A percentile compares a stretch with the other conserved stretches of the same genome.
Evolutionary conservation across 148 eudicot genomes (phyloP).

Genomic region (Oxyria digyna): DNA sequence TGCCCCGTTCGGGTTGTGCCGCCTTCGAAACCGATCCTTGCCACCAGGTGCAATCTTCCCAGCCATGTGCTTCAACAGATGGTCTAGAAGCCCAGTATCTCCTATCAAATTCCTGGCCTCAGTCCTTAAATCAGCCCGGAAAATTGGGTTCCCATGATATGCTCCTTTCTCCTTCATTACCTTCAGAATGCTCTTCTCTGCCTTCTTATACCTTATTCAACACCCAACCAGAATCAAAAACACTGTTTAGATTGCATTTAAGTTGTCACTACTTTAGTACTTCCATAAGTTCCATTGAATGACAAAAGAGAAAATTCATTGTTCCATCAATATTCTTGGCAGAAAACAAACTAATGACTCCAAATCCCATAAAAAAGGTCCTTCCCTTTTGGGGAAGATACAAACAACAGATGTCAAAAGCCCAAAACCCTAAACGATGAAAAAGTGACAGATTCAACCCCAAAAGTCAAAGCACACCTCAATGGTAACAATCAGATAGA

Average conservation of each 20-base stretch:
- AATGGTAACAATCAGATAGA: neutral
- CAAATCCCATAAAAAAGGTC: neutral
- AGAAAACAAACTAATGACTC: neutral
- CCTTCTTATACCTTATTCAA: constrained; percentile 56
- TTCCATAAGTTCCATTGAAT: neutral
- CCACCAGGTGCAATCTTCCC: constrained; percentile 86
- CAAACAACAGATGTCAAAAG: neutral
- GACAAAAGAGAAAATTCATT: neutral
- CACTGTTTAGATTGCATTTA: neutral
- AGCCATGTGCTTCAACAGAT: constrained; percentile 89
- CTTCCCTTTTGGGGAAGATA: neutral
- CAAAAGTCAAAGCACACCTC: constrained; percentile 2
- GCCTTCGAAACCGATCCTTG: constrained; percentile 53
- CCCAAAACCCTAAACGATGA: constrained; percentile 1
- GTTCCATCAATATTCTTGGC: neutral
- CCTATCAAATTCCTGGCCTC: constrained; percentile 82
- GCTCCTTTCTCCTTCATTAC: constrained; percentile 76
- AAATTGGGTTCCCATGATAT: constrained; percentile 43
- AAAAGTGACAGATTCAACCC: neutral
- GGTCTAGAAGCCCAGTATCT: constrained; percentile 87
- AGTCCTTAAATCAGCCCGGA: constrained; percentile 57
- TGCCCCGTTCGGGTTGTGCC: constrained; percentile 83
- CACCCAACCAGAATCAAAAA: neutral
- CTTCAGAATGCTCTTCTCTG: constrained; percentile 55
- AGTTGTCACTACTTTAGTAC: neutral